phyloP scores from a whole-genome alignment of 441 rosid species.

The Dalechampia spathulata region DNA sequence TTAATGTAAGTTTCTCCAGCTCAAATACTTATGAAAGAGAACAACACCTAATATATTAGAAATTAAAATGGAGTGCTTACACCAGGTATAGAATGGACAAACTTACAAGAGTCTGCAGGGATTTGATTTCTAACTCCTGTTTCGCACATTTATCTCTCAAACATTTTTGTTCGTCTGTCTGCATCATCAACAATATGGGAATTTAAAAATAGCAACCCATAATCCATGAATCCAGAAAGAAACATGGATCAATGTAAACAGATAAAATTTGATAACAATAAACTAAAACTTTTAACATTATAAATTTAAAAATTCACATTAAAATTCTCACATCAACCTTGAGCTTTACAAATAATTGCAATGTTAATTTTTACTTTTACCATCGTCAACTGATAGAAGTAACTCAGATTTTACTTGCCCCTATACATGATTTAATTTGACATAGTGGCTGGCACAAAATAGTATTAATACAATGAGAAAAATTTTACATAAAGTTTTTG shows the following conservation, averaged over 20 bases:
- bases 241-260: background rate
- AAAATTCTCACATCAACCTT: background rate
- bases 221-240: background rate
- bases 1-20: background rate
- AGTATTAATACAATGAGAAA: background rate
- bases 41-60: background rate
- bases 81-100: constrained; percentile 7
- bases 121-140: constrained; percentile 60
- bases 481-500: background rate
- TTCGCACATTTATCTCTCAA: constrained; percentile 51
- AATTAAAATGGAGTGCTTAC: background rate
- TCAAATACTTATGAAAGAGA: constrained; percentile 2
- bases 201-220: too few species aligned
- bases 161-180: constrained; percentile 64
- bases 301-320: background rate
- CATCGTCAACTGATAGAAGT: background rate
- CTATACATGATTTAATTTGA: background rate
- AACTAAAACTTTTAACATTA: background rate
- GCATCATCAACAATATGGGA: constrained; percentile 31
- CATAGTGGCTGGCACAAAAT: background rate
- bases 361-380: background rate
- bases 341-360: background rate
- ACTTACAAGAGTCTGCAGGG: constrained; percentile 56
- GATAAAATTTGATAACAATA: background rate
- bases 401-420: background rate